These are phyloP conservation scores for Perkinsus marinus DNA, from an alignment of 169 alveolate species.

Conservation along the genomic window DNA sequence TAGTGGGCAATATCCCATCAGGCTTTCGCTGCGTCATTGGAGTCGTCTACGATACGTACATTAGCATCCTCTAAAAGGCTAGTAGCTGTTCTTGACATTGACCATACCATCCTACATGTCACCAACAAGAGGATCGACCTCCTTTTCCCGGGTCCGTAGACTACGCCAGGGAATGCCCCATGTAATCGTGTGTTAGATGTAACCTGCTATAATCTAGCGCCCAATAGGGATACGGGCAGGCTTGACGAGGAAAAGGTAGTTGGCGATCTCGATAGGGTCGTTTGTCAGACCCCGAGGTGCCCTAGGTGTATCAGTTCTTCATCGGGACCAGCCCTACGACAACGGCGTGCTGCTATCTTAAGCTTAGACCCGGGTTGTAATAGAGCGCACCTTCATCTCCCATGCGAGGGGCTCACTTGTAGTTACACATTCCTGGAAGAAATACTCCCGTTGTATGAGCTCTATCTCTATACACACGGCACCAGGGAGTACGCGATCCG, in stretches of 20 bases:
- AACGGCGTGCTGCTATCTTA: neutral
- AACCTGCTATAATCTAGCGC: neutral
- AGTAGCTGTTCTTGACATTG: neutral
- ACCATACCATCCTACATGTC: neutral
- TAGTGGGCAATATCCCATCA: no score
- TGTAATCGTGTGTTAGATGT: neutral
- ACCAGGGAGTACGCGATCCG: neutral
- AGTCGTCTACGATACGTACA: neutral
- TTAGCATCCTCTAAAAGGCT: neutral
- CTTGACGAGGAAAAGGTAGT: neutral
- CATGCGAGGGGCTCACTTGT: neutral
- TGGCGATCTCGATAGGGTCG: neutral
- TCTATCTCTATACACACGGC: neutral
- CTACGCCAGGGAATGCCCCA: neutral
- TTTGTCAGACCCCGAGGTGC: neutral
- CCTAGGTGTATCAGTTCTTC: neutral
- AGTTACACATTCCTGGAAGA: neutral
- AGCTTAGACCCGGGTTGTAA: neutral
- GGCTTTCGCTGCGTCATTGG: neutral
- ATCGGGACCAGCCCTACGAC: neutral
- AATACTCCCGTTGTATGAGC: neutral
- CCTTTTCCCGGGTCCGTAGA: neutral
- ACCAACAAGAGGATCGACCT: neutral
- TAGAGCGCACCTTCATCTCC: neutral
- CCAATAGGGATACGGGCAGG: neutral